Evolutionary conservation across 225 moss, liverwort and hornwort genomes (phyloP), one percentile per base, ranked within the genome.

Genomic region (Polytrichum commune): DNA sequence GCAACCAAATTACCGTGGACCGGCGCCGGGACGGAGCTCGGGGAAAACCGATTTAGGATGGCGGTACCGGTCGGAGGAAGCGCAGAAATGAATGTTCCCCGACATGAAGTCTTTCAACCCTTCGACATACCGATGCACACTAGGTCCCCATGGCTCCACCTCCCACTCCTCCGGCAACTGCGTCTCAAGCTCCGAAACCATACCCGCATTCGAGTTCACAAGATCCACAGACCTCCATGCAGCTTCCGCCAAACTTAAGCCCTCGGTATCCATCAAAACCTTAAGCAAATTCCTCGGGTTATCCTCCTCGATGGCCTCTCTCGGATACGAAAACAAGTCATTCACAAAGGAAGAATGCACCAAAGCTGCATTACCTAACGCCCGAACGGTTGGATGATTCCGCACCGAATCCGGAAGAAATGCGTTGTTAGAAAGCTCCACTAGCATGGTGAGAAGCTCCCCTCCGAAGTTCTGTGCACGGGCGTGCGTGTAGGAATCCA

Each of bases 51-150:
- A 28, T 24, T 63, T 28, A 25, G 63, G 28, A 18, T 25, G 26
- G 24, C 63, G 63, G 26, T 63, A 63, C 2, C 63, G 63, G 18
- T 63, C 27, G 18, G 16, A 18, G 25, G 27, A 23, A 18, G 25
- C 27, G 63, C 63, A 24, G 25, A 24, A 63, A 27, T 63, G 27
- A 63, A 63, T 63, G 27, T 63, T 63, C 18, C 63, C 63, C 18
- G 63, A 63, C 25, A 25, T 25, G 27, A 63, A 27, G 5, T 63
- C 63, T 27, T 28, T 29, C 26, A 63, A 18, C 18, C 63, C 26
- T 10, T 28, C 28, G 5, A 63, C 25, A 27, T 63, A 63, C 22
- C 63, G 63, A 25, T 16, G 63, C 6, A 23, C 58, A 20, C n/a
- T 58, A 20, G 22, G 9, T 8, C 25, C 63, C 24, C 26, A 25